A percentile compares a stretch with the other conserved stretches of the same genome.
Conservation (phyloP, 139 green algal species). For the Parachlorella kessleri region DNA sequence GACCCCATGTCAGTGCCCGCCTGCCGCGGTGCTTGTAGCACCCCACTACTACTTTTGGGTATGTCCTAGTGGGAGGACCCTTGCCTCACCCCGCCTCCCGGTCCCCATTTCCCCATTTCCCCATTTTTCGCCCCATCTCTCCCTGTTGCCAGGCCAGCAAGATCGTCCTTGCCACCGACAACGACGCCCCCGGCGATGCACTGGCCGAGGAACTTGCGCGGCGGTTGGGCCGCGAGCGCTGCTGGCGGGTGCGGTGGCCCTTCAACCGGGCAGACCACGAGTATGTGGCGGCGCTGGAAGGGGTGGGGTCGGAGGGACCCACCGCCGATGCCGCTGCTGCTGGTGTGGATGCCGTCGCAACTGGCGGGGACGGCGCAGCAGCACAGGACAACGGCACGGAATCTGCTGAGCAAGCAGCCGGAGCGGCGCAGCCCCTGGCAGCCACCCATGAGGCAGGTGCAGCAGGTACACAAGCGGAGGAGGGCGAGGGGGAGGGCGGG, state of each 20-base stretch:
- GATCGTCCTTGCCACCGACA: conserved; percentile 83
- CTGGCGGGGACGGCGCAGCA: not conserved
- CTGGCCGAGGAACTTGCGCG: conserved; percentile 88
- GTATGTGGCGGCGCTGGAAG: conserved; percentile 7
- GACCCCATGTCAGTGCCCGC: not conserved
- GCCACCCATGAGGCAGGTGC: not conserved
- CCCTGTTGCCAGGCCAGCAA: conserved; percentile 6
- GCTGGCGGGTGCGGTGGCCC: conserved; percentile 72
- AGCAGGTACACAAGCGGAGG: not conserved
- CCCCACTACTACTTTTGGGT: not conserved
- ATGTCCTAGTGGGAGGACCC: too few species aligned
- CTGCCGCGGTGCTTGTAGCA: conserved; percentile 3
- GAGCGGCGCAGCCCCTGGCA: too few species aligned
- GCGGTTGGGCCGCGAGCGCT: conserved; percentile 79
- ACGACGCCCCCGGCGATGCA: conserved; percentile 78
- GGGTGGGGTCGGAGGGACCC: conserved; percentile 2
- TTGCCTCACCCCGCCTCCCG: too few species aligned
- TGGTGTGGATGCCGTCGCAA: not conserved
- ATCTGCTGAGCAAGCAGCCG: too few species aligned
- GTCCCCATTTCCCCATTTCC: too few species aligned
- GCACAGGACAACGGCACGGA: too few species aligned
- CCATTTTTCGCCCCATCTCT: not conserved
- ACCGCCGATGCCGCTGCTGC: not conserved
- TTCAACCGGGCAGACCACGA: conserved; percentile 35
- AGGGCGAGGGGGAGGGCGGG: not conserved